Percentiles rank a stretch among this genome's conserved stretches.
Conservation (phyloP, 2,329 filamentous ascomycete genomes). For the Myriangium duriaei region DNA sequence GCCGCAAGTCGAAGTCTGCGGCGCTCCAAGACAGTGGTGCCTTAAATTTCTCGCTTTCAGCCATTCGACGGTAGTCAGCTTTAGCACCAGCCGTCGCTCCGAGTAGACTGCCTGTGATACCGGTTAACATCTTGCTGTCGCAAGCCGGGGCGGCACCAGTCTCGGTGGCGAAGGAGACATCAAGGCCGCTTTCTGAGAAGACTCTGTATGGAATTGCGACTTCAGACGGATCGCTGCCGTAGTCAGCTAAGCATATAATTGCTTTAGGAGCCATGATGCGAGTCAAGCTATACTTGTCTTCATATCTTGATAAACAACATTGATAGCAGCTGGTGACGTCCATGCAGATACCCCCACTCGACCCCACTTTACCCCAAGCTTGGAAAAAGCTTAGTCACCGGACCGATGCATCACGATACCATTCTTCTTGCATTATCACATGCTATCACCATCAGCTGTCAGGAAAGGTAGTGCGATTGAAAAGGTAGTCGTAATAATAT, state of each 20-base stretch:
- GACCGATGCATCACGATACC: no score
- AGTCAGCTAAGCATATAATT: background rate
- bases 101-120: constrained; percentile 38
- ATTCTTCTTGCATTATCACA: no score
- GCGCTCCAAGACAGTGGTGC: background rate
- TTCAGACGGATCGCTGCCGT: background rate
- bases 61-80: constrained; percentile 23
- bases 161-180: constrained; percentile 40
- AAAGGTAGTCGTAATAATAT: no score
- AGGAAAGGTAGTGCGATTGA: no score
- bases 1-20: background rate
- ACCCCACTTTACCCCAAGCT: no score
- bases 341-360: no score
- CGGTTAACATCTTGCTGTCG: constrained; percentile 38
- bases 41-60: background rate
- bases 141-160: constrained; percentile 35
- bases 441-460: no score
- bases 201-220: constrained; percentile 34
- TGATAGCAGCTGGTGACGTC: no score
- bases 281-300: no score
- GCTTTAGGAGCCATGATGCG: background rate
- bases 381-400: no score
- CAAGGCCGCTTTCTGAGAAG: constrained; percentile 38
- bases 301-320: no score
- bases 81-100: constrained; percentile 34